These are phyloP conservation scores for Xylariaceae sp. DNA, from an alignment of 2,329 filamentous ascomycete species.

Conservation along the genomic window DNA sequence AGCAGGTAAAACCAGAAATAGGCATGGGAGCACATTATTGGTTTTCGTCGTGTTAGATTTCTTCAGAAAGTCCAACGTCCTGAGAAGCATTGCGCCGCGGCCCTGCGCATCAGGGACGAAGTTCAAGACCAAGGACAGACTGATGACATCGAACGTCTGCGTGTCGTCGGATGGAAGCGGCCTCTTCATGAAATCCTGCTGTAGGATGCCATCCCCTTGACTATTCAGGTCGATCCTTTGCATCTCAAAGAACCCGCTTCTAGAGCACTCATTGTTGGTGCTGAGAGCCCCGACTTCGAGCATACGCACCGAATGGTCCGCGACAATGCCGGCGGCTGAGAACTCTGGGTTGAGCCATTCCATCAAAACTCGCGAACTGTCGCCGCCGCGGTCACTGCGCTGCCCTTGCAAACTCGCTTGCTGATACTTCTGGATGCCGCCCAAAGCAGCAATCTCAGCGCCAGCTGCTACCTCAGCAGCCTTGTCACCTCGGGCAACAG, in stretches of 20 bases:
- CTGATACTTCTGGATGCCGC: conserved; percentile 60
- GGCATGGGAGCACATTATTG: conserved; percentile 51
- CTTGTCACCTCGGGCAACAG: conserved; percentile 49
- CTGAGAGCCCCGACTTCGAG: conserved; percentile 89
- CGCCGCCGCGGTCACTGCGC: conserved; percentile 59
- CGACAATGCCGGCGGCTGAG: conserved; percentile 23
- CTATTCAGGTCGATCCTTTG: conserved; percentile 87
- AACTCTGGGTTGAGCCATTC: conserved; percentile 50
- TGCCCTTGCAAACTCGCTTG: conserved; percentile 65
- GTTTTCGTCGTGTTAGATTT: conserved; percentile 27
- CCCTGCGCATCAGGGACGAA: conserved; percentile 74
- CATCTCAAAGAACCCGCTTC: conserved; percentile 63
- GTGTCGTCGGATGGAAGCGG: conserved; percentile 59
- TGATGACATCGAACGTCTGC: conserved; percentile 81
- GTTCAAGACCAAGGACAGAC: conserved; percentile 87
- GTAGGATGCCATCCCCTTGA: conserved; percentile 70
- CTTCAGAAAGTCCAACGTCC: conserved; percentile 66
- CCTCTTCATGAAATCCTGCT: conserved; percentile 92
- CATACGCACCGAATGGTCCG: conserved; percentile 48
- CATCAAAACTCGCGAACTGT: conserved; percentile 60
- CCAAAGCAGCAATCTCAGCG: conserved; percentile 51
- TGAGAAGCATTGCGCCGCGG: conserved; percentile 79
- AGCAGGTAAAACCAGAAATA: conserved; percentile 86
- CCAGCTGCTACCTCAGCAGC: conserved; percentile 42
- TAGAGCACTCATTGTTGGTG: conserved; percentile 76